Conservation (phyloP, 164 flowering plant genomes). For the Annona squamosa region DNA sequence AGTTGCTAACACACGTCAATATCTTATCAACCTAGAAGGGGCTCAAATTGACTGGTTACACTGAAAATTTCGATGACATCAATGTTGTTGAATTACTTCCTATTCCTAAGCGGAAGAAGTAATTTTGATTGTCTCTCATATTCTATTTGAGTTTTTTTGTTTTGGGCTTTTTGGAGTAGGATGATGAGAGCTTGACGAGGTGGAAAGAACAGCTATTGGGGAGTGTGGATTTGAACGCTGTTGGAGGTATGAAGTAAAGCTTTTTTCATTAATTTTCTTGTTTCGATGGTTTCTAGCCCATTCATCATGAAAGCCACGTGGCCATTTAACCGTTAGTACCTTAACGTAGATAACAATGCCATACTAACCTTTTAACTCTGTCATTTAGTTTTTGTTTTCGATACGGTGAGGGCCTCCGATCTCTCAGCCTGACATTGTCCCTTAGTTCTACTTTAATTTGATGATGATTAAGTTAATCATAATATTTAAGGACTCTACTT, state of each 20-base stretch:
- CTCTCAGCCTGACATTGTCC: too few species aligned
- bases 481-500: too few species aligned
- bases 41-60: neutral
- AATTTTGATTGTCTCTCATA: neutral
- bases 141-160: neutral
- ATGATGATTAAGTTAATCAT: too few species aligned
- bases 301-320: too few species aligned
- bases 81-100: neutral
- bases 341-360: too few species aligned
- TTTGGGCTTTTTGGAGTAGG: conserved; percentile 13
- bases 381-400: too few species aligned
- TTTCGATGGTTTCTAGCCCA: too few species aligned
- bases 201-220: conserved; percentile 40
- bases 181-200: conserved; percentile 36
- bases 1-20: neutral
- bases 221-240: conserved; percentile 24
- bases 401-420: too few species aligned
- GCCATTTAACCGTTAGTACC: too few species aligned
- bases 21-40: neutral
- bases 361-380: too few species aligned
- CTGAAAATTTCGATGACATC: neutral
- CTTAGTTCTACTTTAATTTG: too few species aligned
- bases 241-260: conserved; percentile 21
- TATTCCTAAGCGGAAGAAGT: neutral
- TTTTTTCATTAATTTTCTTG: neutral